phyloP scores from a whole-genome alignment of 2,329 filamentous ascomycete genomes.

The Fusarium cicatricum region DNA sequence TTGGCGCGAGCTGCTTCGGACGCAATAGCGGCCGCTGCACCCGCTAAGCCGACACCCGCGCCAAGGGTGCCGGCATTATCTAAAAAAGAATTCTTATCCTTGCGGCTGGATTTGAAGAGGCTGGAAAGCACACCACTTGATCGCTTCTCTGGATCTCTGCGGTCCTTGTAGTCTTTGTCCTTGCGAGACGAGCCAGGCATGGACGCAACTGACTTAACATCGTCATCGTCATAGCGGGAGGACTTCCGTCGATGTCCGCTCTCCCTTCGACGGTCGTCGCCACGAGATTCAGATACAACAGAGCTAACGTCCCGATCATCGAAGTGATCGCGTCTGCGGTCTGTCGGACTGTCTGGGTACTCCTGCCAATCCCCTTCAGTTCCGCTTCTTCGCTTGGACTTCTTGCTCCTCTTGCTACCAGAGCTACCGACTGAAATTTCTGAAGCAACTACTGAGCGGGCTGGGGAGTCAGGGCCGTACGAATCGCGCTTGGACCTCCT shows the following conservation, averaged over 20 bases:
- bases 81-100: slow-evolving; percentile 70
- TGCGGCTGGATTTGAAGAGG: slow-evolving; percentile 56
- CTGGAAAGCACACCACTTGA: slow-evolving; percentile 58
- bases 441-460: slow-evolving; percentile 46
- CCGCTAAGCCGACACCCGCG: slow-evolving; percentile 72
- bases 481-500: slow-evolving; percentile 49
- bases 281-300: slow-evolving; percentile 56
- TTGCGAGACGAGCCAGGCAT: slow-evolving; percentile 46
- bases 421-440: slow-evolving; percentile 49
- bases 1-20: slow-evolving; percentile 53
- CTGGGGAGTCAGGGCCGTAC: slow-evolving; percentile 44
- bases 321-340: slow-evolving; percentile 51
- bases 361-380: slow-evolving; percentile 48
- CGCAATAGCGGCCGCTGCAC: slow-evolving; percentile 55
- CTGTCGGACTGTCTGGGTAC: slow-evolving; percentile 49
- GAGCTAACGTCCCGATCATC: slow-evolving; percentile 60
- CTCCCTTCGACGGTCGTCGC: slow-evolving; percentile 46
- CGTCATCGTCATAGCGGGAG: slow-evolving; percentile 56
- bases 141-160: slow-evolving; percentile 49
- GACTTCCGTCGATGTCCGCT: slow-evolving; percentile 44
- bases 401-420: slow-evolving; percentile 53
- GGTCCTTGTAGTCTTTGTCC: slow-evolving; percentile 43
- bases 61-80: slow-evolving; percentile 75
- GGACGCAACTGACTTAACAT: slow-evolving; percentile 56
- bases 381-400: slow-evolving; percentile 50